Evolutionary conservation across 75 land plant species (phyloP), one percentile per base, ranked within the genome.

Genomic region (Ceratopteris richardii): DNA sequence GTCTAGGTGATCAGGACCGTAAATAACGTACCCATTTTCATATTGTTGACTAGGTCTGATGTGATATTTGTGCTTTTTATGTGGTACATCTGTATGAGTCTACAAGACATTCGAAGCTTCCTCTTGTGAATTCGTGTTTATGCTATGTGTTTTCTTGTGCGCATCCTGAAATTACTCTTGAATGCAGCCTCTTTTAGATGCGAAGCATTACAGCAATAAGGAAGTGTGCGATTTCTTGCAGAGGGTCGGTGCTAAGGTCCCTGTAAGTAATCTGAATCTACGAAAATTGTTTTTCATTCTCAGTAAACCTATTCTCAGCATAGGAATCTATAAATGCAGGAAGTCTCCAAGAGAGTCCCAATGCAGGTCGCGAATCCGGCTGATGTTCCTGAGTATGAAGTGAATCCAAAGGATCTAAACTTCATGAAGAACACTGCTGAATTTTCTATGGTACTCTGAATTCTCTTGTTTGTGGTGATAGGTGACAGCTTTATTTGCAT

Each of bases 171-270:
- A 4, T 21, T 6, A 46, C 22, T 17, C 17, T 4, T 46, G 5
- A 14, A 13, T 61, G 66, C 80, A 92, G 97, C 94, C 97, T 43
- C 80, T 92, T 61, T 89, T 82, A 59, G 97, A 92, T 88, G 97
- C 97, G 33, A 68, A 67, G 40, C 79, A 88, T 68, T 88, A 92
- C 62, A 73, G 78, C 16, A 79, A 84, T 26, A 56, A 65, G 29
- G 89, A 84, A 30, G 89, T 82, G 40, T 77, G 79, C 57, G 77
- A 82, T 29, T 56, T 92, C 51, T 61, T 92, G 67, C 89, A 84
- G 72, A 79, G 59, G 30, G 66, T 72, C 56, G 90, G 95, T 31
- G 95, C 86, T 22, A 74, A 71, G 60, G 66, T 67, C 39, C 63
- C 63, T 69, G 95, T 89, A 70, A 29, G 77, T 52, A 40, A 28